Conservation (phyloP, 305 asterid species). For the Fraxinus paxiana region DNA sequence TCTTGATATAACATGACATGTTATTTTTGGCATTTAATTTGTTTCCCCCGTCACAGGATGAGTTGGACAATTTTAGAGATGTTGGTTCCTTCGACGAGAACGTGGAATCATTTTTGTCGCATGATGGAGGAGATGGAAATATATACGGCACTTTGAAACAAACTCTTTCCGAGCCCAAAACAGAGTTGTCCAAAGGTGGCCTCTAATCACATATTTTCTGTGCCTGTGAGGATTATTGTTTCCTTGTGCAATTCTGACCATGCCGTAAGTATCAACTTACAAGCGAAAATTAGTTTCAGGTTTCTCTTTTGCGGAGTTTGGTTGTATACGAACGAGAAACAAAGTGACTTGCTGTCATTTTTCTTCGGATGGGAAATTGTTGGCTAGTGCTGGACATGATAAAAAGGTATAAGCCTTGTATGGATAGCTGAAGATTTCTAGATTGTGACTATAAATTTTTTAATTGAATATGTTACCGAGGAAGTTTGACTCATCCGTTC, state of each 20-base stretch:
- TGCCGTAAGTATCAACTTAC: background rate
- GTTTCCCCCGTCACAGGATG: conserved; percentile 53
- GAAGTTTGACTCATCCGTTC: background rate
- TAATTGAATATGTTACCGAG: background rate
- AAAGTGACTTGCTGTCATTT: conserved; percentile 96
- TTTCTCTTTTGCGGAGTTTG: conserved; percentile 87
- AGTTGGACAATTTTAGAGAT: conserved; percentile 78
- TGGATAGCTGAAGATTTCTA: background rate
- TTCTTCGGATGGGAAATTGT: conserved; percentile 93
- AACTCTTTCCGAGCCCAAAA: conserved; percentile 63
- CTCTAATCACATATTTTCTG: background rate
- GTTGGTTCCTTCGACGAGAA: conserved; percentile 74
- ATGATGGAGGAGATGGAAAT: conserved; percentile 83
- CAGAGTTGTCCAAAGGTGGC: conserved; percentile 77
- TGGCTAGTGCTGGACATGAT: conserved; percentile 97
- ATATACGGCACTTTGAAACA: conserved; percentile 72
- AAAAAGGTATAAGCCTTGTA: conserved; percentile 35
- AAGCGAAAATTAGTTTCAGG: conserved; percentile 38
- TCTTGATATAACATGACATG: background rate
- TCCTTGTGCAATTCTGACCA: background rate
- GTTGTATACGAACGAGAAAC: conserved; percentile 82
- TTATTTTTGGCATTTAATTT: conserved; percentile 15
- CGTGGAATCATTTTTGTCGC: conserved; percentile 69
- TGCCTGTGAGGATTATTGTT: conserved; percentile 13
- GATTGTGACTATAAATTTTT: background rate